These are phyloP conservation scores for Acanthamoeba divionensis DNA, from an alignment of 208 protist species.

Conservation along the genomic window DNA sequence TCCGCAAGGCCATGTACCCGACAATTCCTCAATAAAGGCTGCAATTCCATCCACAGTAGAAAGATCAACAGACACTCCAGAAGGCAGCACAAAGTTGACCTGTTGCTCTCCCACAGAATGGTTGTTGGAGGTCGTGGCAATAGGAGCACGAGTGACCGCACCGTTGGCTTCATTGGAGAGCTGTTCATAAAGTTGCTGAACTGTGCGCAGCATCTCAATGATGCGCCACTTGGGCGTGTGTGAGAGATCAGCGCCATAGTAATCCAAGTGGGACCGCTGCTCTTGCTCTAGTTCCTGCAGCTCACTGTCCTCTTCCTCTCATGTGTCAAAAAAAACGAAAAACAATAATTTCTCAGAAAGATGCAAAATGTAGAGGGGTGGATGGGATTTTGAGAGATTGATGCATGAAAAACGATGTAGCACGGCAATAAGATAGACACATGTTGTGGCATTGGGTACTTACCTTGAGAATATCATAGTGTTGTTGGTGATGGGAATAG, in stretches of 20 bases:
- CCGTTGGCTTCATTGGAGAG: not conserved
- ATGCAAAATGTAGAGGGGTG: no score
- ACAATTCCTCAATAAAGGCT: not conserved
- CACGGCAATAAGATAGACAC: no score
- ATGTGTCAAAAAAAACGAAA: no score
- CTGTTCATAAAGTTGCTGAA: constrained; percentile 5
- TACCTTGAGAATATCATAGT: no score
- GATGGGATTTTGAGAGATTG: no score
- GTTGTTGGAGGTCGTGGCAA: not conserved
- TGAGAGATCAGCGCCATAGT: not conserved
- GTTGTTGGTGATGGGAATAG: no score
- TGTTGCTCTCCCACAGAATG: not conserved
- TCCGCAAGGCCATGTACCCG: no score
- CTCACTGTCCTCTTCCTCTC: no score
- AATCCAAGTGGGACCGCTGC: not conserved
- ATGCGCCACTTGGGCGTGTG: not conserved
- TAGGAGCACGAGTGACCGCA: not conserved
- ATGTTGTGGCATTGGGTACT: no score
- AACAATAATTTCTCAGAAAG: no score
- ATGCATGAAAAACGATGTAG: no score
- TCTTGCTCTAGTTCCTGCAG: no score
- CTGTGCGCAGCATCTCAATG: constrained; percentile 3
- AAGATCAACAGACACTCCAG: not conserved
- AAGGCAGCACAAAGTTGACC: not conserved
- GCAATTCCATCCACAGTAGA: not conserved